A percentile compares a stretch with the other conserved stretches of the same genome.
These are phyloP conservation scores for Suillus plorans DNA, from an alignment of 768 basidiomycete species.

Conservation along the genomic window DNA sequence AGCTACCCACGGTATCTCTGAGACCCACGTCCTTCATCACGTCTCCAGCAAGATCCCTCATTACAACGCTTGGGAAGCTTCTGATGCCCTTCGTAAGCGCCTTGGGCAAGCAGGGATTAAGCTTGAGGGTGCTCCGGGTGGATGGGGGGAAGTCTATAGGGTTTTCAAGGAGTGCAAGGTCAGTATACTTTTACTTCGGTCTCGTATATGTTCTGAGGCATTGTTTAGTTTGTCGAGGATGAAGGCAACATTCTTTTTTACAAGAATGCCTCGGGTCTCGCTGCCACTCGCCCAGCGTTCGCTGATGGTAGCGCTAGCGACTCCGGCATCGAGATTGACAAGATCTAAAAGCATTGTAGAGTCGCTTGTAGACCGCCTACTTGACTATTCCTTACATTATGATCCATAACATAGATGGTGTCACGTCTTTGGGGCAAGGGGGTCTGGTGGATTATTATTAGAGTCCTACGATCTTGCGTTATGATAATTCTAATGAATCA, in stretches of 20 bases:
- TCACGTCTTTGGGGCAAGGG: background rate
- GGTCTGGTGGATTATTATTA: background rate
- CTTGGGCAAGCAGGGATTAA: constrained; percentile 57
- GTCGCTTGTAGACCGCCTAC: background rate
- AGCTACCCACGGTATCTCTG: constrained; percentile 89
- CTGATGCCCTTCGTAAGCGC: constrained; percentile 77
- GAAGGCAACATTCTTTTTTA: constrained; percentile 89
- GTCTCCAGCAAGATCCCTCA: constrained; percentile 95
- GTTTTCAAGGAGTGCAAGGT: constrained; percentile 80
- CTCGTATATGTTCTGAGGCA: background rate
- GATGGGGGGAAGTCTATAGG: constrained; percentile 80
- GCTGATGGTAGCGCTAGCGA: constrained; percentile 58
- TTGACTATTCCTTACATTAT: background rate
- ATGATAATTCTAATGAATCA: background rate
- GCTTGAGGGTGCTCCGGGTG: constrained; percentile 70
- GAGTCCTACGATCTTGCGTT: background rate
- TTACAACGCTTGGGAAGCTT: constrained; percentile 93
- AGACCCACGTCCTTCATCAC: constrained; percentile 93
- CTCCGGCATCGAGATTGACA: constrained; percentile 63
- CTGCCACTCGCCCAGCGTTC: constrained; percentile 65
- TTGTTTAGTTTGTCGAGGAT: constrained; percentile 84
- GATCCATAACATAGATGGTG: background rate
- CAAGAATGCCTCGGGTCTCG: constrained; percentile 83
- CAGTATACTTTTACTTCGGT: background rate
- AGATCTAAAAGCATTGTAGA: constrained; percentile 22